A percentile compares a stretch with the other conserved stretches of the same genome.
These are phyloP conservation scores for Rhytidiadelphus loreus DNA, from an alignment of 225 moss, liverwort and hornwort species.

Conservation along the genomic window DNA sequence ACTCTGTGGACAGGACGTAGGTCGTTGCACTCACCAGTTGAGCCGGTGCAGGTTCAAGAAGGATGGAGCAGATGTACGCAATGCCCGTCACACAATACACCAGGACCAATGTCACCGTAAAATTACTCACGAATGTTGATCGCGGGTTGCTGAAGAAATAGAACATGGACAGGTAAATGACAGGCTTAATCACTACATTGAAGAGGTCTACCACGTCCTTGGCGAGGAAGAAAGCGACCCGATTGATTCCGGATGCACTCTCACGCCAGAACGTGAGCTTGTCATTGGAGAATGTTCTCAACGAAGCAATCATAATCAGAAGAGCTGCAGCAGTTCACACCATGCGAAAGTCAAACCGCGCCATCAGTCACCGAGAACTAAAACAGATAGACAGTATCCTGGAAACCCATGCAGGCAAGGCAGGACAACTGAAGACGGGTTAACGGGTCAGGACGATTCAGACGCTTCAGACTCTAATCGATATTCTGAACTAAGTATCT, in stretches of 20 bases:
- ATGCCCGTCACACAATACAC: conserved; percentile 82
- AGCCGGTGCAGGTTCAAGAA: conserved; percentile 70
- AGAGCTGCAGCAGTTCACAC: conserved; percentile 55
- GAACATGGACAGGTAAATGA: conserved; percentile 82
- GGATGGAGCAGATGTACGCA: conserved; percentile 67
- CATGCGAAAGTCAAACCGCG: not conserved
- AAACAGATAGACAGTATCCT: not conserved
- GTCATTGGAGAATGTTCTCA: conserved; percentile 74
- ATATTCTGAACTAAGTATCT: not conserved
- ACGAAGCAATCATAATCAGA: conserved; percentile 75
- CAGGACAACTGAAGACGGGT: not conserved
- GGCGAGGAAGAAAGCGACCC: conserved; percentile 72
- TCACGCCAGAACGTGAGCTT: conserved; percentile 86
- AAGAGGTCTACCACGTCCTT: conserved; percentile 85
- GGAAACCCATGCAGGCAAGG: not conserved
- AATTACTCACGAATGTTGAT: conserved; percentile 58
- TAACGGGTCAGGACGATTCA: not conserved
- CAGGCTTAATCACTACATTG: conserved; percentile 69
- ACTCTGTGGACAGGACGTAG: not conserved
- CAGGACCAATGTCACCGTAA: conserved; percentile 55
- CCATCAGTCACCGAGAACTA: not conserved
- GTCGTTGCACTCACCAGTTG: conserved; percentile 62
- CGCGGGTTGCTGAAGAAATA: conserved; percentile 89
- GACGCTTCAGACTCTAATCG: not conserved
- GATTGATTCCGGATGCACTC: conserved; percentile 85